A percentile compares a stretch with the other conserved stretches of the same genome.
phyloP scores from a whole-genome alignment of 768 basidiomycete species.

The Cantharellus anzutake region DNA sequence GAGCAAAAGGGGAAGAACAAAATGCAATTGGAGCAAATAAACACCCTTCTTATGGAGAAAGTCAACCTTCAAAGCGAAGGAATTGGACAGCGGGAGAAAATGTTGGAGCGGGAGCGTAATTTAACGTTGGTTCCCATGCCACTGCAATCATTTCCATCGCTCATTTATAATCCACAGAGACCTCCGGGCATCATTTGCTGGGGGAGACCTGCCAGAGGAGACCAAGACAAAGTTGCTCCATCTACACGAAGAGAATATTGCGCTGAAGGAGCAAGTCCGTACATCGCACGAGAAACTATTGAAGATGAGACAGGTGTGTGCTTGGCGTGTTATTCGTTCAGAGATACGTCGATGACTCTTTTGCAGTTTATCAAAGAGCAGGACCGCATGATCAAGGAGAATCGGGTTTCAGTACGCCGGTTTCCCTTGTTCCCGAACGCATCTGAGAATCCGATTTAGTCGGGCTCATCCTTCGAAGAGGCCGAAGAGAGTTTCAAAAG shows the following conservation, averaged over 20 bases:
- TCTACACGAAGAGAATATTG: constrained; percentile 60
- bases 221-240: constrained; percentile 53
- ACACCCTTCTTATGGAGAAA: constrained; percentile 74
- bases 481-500: constrained; percentile 44
- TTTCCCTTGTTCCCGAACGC: constrained; percentile 3
- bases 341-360: background rate
- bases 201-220: constrained; percentile 67
- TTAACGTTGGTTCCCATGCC: constrained; percentile 37
- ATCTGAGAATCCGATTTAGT: no score
- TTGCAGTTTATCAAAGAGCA: background rate
- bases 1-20: constrained; percentile 66
- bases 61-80: constrained; percentile 76
- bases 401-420: constrained; percentile 29
- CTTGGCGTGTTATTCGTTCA: background rate
- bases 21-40: constrained; percentile 82
- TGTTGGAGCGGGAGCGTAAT: constrained; percentile 72
- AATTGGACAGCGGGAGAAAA: constrained; percentile 73
- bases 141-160: background rate
- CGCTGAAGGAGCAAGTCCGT: constrained; percentile 51
- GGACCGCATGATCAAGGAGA: constrained; percentile 14
- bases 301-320: constrained; percentile 51
- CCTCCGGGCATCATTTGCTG: constrained; percentile 52
- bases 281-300: constrained; percentile 53
- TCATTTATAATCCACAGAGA: constrained; percentile 30
- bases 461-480: constrained; percentile 38